Evolutionary conservation across 371 early-diverging fungal genomes (phyloP), one percentile per base, ranked within the genome.

Genomic region (Zychaea mexicana): DNA sequence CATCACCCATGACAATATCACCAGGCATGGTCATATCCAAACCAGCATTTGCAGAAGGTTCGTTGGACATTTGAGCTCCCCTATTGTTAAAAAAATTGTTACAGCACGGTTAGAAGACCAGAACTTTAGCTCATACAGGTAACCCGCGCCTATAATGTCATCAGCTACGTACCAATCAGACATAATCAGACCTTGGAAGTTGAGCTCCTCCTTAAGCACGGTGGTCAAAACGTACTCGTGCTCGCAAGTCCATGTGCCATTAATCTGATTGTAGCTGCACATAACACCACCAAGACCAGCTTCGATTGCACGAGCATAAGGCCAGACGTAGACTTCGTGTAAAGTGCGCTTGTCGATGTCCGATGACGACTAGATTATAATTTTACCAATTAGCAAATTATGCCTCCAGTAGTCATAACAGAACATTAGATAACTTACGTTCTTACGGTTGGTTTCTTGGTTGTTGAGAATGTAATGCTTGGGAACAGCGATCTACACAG

Each of bases 381-480:
- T n/a, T n/a, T n/a, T n/a, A n/a, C n/a, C 49, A 24, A n/a, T 24
- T 10, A 19, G 49, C n/a, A 49, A 10, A 24, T n/a, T n/a, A n/a
- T n/a, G n/a, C n/a, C n/a, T n/a, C n/a, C n/a, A n/a, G 49, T 33
- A 33, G 33, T 32, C 5, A 19, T 13, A 36, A 36, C 38, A 15
- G 7, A 9, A 36, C 38, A 49, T 49, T 22, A 22, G 9, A 3
- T 2, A 6, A 27, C 64, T 57, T 64, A 66, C 68, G 8, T 49
- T 64, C 15, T 31, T 66, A 5, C 72, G 66, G 45, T 71, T 70
- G 0, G 66, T 66, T 57, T 85, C 86, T 52, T 86, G 86, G 27
- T 86, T 82, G 65, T 85, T 84, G 1, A 66, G 81, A 52, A 81
- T 62, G 13, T 68, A 73, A 47, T 87, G 88, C 69, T 87, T 87